A percentile compares a stretch with the other conserved stretches of the same genome.
Evolutionary conservation across 495 filamentous ascomycete genomes (phyloP).

Genomic region (Ramalina peruviana): DNA sequence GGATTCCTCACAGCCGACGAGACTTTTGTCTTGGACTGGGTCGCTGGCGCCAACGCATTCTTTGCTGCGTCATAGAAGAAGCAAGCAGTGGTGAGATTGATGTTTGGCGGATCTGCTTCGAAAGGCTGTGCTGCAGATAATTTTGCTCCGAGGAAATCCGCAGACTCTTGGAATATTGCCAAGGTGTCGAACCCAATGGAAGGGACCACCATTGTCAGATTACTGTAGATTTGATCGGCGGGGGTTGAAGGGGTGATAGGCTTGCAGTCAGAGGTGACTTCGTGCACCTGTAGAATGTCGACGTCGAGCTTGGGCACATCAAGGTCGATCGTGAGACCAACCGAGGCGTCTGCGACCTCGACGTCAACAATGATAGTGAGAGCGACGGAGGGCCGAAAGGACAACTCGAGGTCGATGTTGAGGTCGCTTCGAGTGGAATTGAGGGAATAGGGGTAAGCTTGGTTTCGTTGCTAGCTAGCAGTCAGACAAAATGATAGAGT

Average conservation of each 20-base stretch:
- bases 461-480: not conserved
- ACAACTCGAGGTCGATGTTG: not conserved
- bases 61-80: not conserved
- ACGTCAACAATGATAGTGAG: not conserved
- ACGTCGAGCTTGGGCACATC: conserved; percentile 1
- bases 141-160: not conserved
- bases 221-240: not conserved
- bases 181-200: conserved; percentile 2
- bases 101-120: not conserved
- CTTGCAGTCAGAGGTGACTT: conserved; percentile 1
- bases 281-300: not conserved
- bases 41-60: conserved; percentile 1
- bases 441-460: not conserved
- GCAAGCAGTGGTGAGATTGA: not conserved
- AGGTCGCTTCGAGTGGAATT: not conserved
- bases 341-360: not conserved
- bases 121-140: not conserved
- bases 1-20: too few species aligned
- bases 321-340: not conserved
- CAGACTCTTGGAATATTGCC: not conserved
- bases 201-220: conserved; percentile 1
- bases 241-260: not conserved
- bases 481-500: not conserved
- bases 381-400: conserved; percentile 3
- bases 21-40: not conserved